Evolutionary conservation across 2,329 filamentous ascomycete genomes (phyloP).

Genomic region (Cyphellophora europaea): DNA sequence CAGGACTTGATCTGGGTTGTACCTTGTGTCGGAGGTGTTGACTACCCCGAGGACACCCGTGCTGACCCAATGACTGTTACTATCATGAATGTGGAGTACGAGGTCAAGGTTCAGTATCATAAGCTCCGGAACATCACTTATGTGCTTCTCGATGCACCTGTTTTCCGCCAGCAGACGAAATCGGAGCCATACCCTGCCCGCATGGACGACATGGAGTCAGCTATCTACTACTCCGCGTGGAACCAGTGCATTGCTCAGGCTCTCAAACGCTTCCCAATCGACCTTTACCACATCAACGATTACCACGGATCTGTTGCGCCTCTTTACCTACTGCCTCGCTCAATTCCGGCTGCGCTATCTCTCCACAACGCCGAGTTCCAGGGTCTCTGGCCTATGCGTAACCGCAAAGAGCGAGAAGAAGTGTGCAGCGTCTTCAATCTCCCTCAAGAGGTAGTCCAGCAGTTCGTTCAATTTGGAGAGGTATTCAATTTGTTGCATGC

Average conservation of each 20-base stretch:
- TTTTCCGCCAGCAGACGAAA: slow-evolving; percentile 56
- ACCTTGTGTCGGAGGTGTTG: slow-evolving; percentile 52
- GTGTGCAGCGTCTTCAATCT: slow-evolving; percentile 58
- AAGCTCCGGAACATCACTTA: slow-evolving; percentile 57
- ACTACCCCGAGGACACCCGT: slow-evolving; percentile 51
- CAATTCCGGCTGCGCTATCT: slow-evolving; percentile 53
- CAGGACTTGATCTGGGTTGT: slow-evolving; percentile 59
- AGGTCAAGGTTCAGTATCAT: slow-evolving; percentile 57
- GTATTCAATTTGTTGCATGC: slow-evolving; percentile 61
- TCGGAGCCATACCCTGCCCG: slow-evolving; percentile 56
- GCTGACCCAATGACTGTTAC: slow-evolving; percentile 55
- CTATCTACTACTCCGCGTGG: slow-evolving; percentile 62
- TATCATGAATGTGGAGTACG: slow-evolving; percentile 51
- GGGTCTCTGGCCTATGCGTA: slow-evolving; percentile 59
- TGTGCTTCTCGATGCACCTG: slow-evolving; percentile 56
- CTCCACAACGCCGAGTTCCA: slow-evolving; percentile 64
- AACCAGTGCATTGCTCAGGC: slow-evolving; percentile 60
- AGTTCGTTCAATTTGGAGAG: slow-evolving; percentile 59
- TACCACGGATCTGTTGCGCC: slow-evolving; percentile 57
- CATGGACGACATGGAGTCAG: slow-evolving; percentile 61
- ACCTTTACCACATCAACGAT: slow-evolving; percentile 59
- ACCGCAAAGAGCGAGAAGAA: slow-evolving; percentile 50
- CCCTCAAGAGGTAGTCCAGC: slow-evolving; percentile 44
- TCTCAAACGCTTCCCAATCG: slow-evolving; percentile 52
- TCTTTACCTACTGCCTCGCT: slow-evolving; percentile 54